These are phyloP conservation scores for Chalaropsis ovoidea DNA, from an alignment of 2,329 filamentous ascomycete species.

Conservation along the genomic window DNA sequence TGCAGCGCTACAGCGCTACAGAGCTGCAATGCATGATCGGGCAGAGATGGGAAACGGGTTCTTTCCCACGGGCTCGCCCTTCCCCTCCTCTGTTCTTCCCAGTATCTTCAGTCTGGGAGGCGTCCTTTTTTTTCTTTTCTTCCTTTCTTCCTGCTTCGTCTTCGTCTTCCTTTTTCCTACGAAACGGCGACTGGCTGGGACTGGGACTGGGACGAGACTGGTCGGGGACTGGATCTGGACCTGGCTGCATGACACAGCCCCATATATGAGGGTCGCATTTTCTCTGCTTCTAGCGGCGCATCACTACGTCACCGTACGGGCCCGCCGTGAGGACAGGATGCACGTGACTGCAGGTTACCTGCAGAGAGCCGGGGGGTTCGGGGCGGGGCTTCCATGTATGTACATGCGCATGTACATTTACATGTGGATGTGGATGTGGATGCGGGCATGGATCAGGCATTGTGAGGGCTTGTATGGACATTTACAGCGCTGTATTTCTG, in stretches of 20 bases:
- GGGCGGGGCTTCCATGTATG: neutral
- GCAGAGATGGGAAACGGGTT: neutral
- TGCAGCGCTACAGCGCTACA: neutral
- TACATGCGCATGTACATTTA: neutral
- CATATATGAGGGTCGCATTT: slow-evolving; percentile 2
- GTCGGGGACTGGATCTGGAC: too few species aligned
- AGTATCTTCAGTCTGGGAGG: neutral
- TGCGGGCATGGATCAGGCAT: neutral
- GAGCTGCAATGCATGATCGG: neutral
- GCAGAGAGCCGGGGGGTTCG: neutral
- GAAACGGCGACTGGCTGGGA: too few species aligned
- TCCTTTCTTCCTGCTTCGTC: neutral
- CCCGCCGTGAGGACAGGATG: neutral
- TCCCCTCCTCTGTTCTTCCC: neutral
- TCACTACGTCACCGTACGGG: neutral
- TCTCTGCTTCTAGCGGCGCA: neutral
- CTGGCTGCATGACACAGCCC: neutral
- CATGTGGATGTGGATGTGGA: neutral
- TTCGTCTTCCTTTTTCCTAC: slow-evolving; percentile 2
- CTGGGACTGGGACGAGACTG: too few species aligned
- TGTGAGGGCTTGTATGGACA: neutral
- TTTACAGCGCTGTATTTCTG: neutral
- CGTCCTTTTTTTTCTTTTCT: neutral
- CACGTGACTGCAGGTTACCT: neutral
- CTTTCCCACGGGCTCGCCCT: neutral